Evolutionary conservation across 305 asterid genomes (phyloP).

Genomic region (Fraxinus velutina): DNA sequence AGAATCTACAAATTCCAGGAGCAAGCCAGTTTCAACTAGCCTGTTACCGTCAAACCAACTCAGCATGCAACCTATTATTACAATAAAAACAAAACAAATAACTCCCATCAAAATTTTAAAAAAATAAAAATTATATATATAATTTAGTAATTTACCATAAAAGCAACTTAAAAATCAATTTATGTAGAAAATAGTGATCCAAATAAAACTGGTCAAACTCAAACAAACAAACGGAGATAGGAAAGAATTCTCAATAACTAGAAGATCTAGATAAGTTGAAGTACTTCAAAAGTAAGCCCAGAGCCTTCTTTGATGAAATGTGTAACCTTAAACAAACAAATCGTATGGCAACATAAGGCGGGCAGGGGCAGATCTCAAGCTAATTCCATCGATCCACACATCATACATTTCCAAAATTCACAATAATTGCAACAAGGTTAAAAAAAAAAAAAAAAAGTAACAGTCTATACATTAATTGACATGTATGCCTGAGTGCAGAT

Average conservation of each 20-base stretch:
- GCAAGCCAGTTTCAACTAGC: conserved; percentile 11
- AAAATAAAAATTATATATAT: no score
- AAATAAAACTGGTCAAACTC: conserved; percentile 4
- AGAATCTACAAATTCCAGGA: neutral
- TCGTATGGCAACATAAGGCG: conserved; percentile 25
- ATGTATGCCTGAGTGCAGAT: conserved; percentile 18
- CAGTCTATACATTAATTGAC: conserved; percentile 14
- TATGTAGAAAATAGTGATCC: neutral
- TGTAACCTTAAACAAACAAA: neutral
- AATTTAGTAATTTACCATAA: no score
- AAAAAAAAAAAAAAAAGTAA: neutral
- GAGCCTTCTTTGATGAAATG: conserved; percentile 4
- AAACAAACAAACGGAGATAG: conserved; percentile 6
- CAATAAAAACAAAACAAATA: neutral
- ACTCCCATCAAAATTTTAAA: neutral
- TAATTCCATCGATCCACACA: conserved; percentile 25
- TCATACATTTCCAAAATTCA: conserved; percentile 13
- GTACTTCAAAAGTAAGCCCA: conserved; percentile 18
- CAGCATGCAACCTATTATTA: neutral
- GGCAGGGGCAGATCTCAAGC: conserved; percentile 39
- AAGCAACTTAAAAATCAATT: no score
- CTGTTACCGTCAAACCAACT: conserved; percentile 1
- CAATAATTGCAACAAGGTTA: conserved; percentile 1
- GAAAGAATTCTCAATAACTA: conserved; percentile 2
- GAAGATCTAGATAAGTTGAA: conserved; percentile 23